phyloP scores from a whole-genome alignment of 2,329 filamentous ascomycete species.

The Fusarium verticillioides region DNA sequence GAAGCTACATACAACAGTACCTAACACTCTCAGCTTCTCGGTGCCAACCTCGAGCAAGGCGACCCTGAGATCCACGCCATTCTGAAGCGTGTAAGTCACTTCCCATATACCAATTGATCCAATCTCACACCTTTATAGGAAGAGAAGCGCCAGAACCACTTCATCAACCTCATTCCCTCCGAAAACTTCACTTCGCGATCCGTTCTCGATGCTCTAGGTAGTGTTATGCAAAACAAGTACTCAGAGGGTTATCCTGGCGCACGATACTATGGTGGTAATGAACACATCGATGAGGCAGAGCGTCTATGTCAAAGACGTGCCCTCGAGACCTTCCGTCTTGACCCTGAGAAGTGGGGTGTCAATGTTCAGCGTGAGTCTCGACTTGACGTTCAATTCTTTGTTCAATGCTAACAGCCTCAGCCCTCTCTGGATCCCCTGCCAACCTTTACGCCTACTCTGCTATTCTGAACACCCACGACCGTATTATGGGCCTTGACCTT shows the following conservation, averaged over 20 bases:
- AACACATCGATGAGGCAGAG: constrained; percentile 91
- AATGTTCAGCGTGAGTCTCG: constrained; percentile 82
- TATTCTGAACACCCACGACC: constrained; percentile 87
- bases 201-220: constrained; percentile 86
- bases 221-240: constrained; percentile 97
- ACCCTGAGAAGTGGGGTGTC: constrained; percentile 89
- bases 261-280: constrained; percentile 94
- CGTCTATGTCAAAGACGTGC: constrained; percentile 87
- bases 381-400: neutral
- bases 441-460: constrained; percentile 95
- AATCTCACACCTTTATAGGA: constrained; percentile 65
- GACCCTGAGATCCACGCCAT: constrained; percentile 87
- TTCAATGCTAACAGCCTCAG: constrained; percentile 46
- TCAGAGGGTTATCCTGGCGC: constrained; percentile 96
- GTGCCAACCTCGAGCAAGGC: constrained; percentile 78
- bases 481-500: constrained; percentile 94
- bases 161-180: constrained; percentile 93
- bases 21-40: constrained; percentile 71
- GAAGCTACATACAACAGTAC: neutral
- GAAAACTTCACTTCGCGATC: constrained; percentile 94
- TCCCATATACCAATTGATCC: neutral
- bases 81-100: constrained; percentile 77
- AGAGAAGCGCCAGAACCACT: constrained; percentile 93
- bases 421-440: constrained; percentile 75
- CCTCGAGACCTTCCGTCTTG: constrained; percentile 83